Percentiles rank a stretch among this genome's conserved stretches.
Evolutionary conservation across 192 early-diverging fungal species (phyloP).

Genomic region (Haplosporangium gracile): DNA sequence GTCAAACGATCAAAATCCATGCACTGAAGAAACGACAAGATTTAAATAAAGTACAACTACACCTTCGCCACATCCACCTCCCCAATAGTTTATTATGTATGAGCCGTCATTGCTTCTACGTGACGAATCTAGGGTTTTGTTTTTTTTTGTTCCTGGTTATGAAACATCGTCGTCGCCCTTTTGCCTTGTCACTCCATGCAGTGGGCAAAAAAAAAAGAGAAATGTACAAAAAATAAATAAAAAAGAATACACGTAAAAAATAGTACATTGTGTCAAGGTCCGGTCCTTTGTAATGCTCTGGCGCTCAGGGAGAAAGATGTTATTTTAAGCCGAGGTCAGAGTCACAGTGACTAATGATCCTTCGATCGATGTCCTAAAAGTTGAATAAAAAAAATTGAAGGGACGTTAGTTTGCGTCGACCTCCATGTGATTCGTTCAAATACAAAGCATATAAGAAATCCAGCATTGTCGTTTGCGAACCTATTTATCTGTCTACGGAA

Average conservation of each 20-base stretch:
- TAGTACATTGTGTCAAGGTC: too few species aligned
- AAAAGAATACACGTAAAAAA: too few species aligned
- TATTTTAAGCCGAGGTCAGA: conserved; percentile 34
- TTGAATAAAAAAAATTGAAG: neutral
- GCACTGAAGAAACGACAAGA: conserved; percentile 4
- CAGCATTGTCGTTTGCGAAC: conserved; percentile 17
- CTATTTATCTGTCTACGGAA: conserved; percentile 61
- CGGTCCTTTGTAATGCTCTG: too few species aligned
- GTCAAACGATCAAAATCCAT: conserved; percentile 50
- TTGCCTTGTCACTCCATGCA: too few species aligned
- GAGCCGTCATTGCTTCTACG: too few species aligned
- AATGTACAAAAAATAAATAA: too few species aligned
- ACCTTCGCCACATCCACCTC: neutral
- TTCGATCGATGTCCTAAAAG: conserved; percentile 39
- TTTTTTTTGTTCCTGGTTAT: too few species aligned
- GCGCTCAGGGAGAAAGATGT: neutral
- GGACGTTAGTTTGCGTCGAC: neutral
- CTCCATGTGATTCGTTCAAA: too few species aligned
- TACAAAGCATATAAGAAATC: neutral
- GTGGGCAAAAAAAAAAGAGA: too few species aligned
- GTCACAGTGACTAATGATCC: conserved; percentile 53
- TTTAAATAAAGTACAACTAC: neutral
- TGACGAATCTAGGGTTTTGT: too few species aligned
- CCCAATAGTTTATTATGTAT: neutral
- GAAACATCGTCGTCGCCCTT: too few species aligned